A percentile compares a stretch with the other conserved stretches of the same genome.
Conservation (phyloP, 257 asterid genomes). For the Jaltomata sinuosa region DNA sequence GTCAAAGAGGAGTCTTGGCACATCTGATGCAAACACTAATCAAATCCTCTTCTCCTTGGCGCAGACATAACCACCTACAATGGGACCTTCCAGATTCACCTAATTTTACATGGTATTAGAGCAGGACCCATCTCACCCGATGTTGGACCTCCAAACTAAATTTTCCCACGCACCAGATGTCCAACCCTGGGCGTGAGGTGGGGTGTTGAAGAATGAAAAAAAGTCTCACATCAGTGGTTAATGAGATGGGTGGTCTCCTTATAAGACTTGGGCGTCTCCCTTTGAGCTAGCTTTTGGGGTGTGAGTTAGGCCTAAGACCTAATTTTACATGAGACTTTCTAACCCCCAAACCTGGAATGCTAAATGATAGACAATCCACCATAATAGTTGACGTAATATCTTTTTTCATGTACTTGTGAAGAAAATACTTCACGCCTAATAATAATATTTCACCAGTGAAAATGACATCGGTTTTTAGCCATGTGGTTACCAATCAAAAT, state of each 20-base stretch:
- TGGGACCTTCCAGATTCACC: background rate
- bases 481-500: background rate
- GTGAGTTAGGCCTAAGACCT: no score
- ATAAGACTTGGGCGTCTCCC: no score
- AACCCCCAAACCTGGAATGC: background rate
- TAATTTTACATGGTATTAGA: no score
- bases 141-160: no score
- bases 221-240: no score
- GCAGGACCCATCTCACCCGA: no score
- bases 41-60: background rate
- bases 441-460: background rate
- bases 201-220: no score
- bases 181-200: no score
- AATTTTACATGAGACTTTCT: background rate
- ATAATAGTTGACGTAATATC: background rate
- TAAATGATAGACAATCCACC: background rate
- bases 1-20: background rate
- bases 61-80: background rate
- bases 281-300: no score
- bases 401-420: background rate
- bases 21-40: background rate
- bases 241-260: no score
- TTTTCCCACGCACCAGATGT: no score
- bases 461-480: background rate
- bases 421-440: background rate